phyloP scores from a whole-genome alignment of 495 filamentous ascomycete genomes.

The Neurospora sublineolata region DNA sequence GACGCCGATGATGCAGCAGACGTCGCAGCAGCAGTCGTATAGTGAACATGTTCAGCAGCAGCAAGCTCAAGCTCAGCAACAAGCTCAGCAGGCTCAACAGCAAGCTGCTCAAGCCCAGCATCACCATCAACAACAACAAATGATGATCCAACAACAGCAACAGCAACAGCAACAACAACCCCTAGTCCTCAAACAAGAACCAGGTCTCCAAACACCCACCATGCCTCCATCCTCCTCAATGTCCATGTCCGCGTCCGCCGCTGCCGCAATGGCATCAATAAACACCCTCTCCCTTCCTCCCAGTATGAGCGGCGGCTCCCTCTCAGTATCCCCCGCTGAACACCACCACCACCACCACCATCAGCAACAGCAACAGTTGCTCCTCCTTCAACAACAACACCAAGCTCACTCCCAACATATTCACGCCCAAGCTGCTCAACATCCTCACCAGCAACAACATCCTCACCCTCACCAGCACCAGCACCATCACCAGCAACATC shows the following conservation, averaged over 20 bases:
- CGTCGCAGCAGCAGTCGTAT: background rate
- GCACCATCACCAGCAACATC: conserved; percentile 1
- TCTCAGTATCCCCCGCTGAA: background rate
- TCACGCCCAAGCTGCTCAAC: background rate
- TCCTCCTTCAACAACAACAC: background rate
- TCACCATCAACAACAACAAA: conserved; percentile 10
- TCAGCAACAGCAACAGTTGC: background rate
- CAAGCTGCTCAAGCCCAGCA: background rate
- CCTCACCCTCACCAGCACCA: conserved; percentile 3
- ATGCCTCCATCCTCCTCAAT: background rate
- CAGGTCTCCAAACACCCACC: background rate
- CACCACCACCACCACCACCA: background rate
- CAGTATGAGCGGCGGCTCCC: background rate
- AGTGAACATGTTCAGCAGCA: background rate
- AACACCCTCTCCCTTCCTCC: background rate
- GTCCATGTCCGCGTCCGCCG: background rate
- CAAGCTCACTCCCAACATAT: background rate
- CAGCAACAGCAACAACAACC: background rate
- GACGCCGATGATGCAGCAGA: background rate
- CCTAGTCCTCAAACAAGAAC: conserved; percentile 1
- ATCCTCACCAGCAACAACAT: background rate
- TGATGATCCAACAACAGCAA: background rate
- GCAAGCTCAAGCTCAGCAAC: conserved; percentile 4
- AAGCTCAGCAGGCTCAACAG: conserved; percentile 1
- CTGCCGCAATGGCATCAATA: background rate